phyloP scores from a whole-genome alignment of 331 rosid species.

The Rosa hybrid region DNA sequence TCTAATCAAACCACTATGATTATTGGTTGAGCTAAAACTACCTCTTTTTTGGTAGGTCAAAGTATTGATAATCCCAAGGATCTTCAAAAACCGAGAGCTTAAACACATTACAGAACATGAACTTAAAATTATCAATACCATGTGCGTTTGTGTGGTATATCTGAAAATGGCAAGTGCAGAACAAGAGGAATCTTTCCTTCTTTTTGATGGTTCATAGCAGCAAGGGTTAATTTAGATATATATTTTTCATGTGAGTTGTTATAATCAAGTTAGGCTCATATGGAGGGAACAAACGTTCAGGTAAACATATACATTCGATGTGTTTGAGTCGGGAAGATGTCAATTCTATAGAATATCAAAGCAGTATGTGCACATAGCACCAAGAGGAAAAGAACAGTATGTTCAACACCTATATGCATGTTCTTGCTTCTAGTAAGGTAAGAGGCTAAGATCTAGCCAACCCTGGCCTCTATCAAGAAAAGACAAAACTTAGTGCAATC shows the following conservation, averaged over 20 bases:
- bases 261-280: slow-evolving; percentile 42
- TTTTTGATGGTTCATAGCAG: slow-evolving; percentile 10
- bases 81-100: slow-evolving; percentile 21
- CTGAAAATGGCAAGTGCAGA: slow-evolving; percentile 7
- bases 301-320: slow-evolving; percentile 31
- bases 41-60: slow-evolving; percentile 34
- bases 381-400: background rate
- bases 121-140: background rate
- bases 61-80: slow-evolving; percentile 29
- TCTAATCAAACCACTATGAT: slow-evolving; percentile 25
- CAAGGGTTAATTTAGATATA: background rate
- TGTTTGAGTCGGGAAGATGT: slow-evolving; percentile 34
- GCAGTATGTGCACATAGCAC: background rate
- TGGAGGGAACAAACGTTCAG: slow-evolving; percentile 47
- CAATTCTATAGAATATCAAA: slow-evolving; percentile 25
- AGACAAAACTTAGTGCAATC: background rate
- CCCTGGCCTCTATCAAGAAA: background rate
- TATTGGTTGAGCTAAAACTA: slow-evolving; percentile 17
- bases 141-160: slow-evolving; percentile 8
- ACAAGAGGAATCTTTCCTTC: slow-evolving; percentile 13
- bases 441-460: background rate
- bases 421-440: background rate
- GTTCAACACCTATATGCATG: background rate
- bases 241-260: slow-evolving; percentile 66
- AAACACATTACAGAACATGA: background rate